Evolutionary conservation across 176 grass and related monocot genomes (phyloP).

Genomic region (Aegilops bicornis): DNA sequence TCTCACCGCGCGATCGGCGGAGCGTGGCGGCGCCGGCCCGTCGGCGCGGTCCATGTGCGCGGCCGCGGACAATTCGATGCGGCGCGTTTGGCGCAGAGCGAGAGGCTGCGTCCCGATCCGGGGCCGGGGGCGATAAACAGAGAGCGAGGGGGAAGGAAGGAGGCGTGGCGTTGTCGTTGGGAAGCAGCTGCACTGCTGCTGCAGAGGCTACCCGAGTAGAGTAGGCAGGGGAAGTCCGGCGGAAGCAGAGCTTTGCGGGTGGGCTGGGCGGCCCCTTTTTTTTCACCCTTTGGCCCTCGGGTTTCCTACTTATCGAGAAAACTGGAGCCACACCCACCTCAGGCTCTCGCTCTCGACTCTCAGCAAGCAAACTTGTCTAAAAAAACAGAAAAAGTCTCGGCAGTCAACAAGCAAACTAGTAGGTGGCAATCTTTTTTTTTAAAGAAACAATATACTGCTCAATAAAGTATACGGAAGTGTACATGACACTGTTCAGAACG

Average conservation of each 20-base stretch:
- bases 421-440: no score
- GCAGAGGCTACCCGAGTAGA: no score
- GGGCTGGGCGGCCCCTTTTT: neutral
- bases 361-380: neutral
- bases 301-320: neutral
- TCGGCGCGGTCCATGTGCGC: constrained; percentile 37
- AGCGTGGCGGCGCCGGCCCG: neutral
- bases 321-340: neutral
- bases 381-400: no score
- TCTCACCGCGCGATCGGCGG: constrained; percentile 30
- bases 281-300: neutral
- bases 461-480: no score
- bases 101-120: neutral
- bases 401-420: no score
- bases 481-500: no score
- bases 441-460: no score
- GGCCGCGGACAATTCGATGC: constrained; percentile 33
- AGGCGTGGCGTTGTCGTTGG: constrained; percentile 21
- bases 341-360: neutral
- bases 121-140: neutral
- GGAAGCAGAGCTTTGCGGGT: neutral
- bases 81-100: neutral
- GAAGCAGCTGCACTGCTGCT: neutral
- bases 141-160: neutral
- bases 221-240: neutral